phyloP scores from a whole-genome alignment of 257 asterid species.

The Solanum microdontum region DNA sequence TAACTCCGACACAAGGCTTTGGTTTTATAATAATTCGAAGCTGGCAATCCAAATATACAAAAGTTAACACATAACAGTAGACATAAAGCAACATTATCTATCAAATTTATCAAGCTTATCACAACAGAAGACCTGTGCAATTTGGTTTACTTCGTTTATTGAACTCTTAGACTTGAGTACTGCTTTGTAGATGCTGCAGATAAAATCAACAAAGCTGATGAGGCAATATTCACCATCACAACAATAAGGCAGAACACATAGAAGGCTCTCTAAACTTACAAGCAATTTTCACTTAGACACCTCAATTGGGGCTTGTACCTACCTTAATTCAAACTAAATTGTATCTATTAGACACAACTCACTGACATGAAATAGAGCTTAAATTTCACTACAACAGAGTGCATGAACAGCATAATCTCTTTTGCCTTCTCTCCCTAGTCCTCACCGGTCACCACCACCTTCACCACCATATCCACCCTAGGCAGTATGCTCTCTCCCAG shows the following conservation, averaged over 20 bases:
- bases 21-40: constrained; percentile 79
- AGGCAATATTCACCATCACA: background rate
- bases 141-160: constrained; percentile 62
- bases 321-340: background rate
- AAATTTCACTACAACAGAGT: background rate
- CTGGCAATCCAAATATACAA: constrained; percentile 35
- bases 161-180: constrained; percentile 29
- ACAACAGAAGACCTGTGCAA: constrained; percentile 56
- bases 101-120: background rate
- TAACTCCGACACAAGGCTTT: constrained; percentile 73
- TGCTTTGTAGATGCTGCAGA: constrained; percentile 32
- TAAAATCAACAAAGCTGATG: background rate
- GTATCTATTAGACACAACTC: background rate
- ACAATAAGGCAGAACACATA: background rate
- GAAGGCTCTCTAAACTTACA: background rate
- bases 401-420: background rate
- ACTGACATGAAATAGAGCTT: background rate
- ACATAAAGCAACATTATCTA: background rate
- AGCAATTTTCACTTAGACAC: background rate
- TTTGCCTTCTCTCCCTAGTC: background rate
- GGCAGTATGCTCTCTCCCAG: background rate
- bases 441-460: background rate
- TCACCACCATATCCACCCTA: background rate
- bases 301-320: background rate
- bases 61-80: background rate